Percentiles rank a stretch among this genome's conserved stretches.
Conservation (phyloP, 371 early-diverging fungal genomes). For the Mortierella polycephala region DNA sequence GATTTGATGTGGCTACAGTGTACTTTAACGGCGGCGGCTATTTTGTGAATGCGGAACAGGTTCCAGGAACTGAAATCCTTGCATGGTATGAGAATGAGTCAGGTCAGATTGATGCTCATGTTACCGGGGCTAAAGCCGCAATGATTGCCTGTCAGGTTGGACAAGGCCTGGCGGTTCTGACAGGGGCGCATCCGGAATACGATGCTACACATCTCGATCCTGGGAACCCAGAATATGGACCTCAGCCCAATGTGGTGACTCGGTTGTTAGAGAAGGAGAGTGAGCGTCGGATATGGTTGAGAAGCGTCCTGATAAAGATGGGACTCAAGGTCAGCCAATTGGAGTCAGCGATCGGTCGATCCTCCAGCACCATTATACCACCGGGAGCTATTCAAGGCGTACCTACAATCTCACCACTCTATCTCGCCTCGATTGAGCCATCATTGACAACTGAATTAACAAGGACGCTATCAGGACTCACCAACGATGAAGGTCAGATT, state of each 20-base stretch:
- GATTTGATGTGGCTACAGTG: slow-evolving; percentile 41
- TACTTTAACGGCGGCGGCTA: slow-evolving; percentile 90
- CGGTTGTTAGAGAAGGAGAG: slow-evolving; percentile 59
- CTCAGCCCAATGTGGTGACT: slow-evolving; percentile 56
- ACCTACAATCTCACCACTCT: slow-evolving; percentile 64
- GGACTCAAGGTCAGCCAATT: slow-evolving; percentile 58
- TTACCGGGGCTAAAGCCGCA: slow-evolving; percentile 51
- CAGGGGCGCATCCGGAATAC: slow-evolving; percentile 83
- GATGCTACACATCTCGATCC: slow-evolving; percentile 62
- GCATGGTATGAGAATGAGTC: slow-evolving; percentile 62
- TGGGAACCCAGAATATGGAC: slow-evolving; percentile 49
- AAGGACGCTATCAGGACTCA: slow-evolving; percentile 27
- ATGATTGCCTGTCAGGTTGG: slow-evolving; percentile 70
- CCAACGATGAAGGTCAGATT: slow-evolving; percentile 26
- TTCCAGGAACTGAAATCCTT: slow-evolving; percentile 59
- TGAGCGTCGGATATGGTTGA: slow-evolving; percentile 60
- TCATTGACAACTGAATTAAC: slow-evolving; percentile 41
- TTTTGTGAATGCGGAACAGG: slow-evolving; percentile 67
- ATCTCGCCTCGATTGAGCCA: slow-evolving; percentile 59
- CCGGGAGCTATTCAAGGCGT: slow-evolving; percentile 51
- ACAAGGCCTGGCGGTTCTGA: slow-evolving; percentile 71
- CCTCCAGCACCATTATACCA: slow-evolving; percentile 18
- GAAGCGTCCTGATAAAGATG: slow-evolving; percentile 62
- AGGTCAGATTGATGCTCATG: slow-evolving; percentile 17
- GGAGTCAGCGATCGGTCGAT: background rate